phyloP scores from a whole-genome alignment of 768 basidiomycete species.

The Dentipellis sp. region DNA sequence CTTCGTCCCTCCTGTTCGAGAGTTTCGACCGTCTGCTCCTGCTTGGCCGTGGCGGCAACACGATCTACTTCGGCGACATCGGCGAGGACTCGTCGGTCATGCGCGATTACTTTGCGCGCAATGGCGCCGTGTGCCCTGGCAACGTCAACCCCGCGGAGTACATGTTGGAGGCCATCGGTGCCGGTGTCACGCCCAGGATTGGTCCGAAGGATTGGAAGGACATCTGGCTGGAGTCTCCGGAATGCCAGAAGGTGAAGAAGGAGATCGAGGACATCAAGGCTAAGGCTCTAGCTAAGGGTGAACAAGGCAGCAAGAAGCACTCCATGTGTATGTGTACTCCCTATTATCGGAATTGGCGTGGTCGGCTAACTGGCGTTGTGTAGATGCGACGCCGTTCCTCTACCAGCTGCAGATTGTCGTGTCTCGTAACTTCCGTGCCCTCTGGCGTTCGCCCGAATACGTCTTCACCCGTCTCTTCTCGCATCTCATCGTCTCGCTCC shows the following conservation, averaged over 20 bases:
- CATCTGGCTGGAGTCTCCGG: constrained; percentile 71
- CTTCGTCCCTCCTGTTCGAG: constrained; percentile 79
- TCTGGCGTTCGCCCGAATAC: constrained; percentile 84
- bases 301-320: neutral
- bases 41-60: constrained; percentile 77
- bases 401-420: constrained; percentile 70
- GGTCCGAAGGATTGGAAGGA: constrained; percentile 83
- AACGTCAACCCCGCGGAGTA: constrained; percentile 74
- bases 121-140: constrained; percentile 67
- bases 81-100: constrained; percentile 65
- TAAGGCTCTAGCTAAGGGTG: constrained; percentile 1
- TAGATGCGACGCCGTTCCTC: constrained; percentile 44
- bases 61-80: constrained; percentile 89
- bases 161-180: constrained; percentile 83
- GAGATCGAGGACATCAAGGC: constrained; percentile 37
- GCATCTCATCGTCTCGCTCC: constrained; percentile 59
- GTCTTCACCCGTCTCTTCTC: constrained; percentile 78
- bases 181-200: constrained; percentile 64
- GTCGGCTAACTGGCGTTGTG: constrained; percentile 24
- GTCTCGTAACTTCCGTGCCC: constrained; percentile 55
- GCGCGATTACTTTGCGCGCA: constrained; percentile 65
- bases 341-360: constrained; percentile 25
- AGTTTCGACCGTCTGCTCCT: constrained; percentile 71
- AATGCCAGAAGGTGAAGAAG: constrained; percentile 27
- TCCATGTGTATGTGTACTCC: constrained; percentile 4